Base-by-base conservation (phyloP, 305 asterid genomes). In the Fraxinus baroniana region DNA sequence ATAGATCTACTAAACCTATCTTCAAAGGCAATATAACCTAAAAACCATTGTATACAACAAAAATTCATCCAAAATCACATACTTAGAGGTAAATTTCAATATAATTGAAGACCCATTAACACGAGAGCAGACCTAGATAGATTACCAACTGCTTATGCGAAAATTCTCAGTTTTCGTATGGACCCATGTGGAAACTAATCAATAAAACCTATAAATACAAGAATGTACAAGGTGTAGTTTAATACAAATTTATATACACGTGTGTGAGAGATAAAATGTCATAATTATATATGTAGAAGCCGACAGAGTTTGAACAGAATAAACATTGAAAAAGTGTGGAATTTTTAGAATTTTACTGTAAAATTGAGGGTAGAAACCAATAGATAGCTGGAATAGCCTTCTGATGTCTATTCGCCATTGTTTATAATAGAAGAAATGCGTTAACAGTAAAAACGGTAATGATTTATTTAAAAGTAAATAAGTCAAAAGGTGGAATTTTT, bases 241-340 rank as follows among this genome's bases (percentile, higher is more conserved):
- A 79, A 30, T 5, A 64, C 12, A 80, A 79, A n/a, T 36, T 75
- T 55, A 13, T 18, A 22, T 37, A 22, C 5, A 49, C 39, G 62
- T 33, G 46, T 13, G 35, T 1, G 30, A 6, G 78, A 71, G 24
- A 71, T n/a, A 68, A 35, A 32, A 70, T 5, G 76, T 30, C 41
- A 32, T 12, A 5, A 28, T 70, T 41, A 70, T 60, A 13, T 52
- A 8, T 79, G 80, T 70, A 73, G 78, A 86, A 87, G 88, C 90
- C 79, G 86, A 81, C 88, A 83, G 79, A 83, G 72, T 84, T 87
- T 81, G 83, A 84, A 84, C 78, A 17, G 5, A 20, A 71, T 18
- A 6, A 62, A 37, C 26, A 22, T 28, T 62, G 77, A 83, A 77
- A 46, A 12, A n/a, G 84, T 52, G 35, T n/a, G 9, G 20, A 44